Base-by-base conservation (phyloP, 805 yeast genomes). In the Blastobotrys mokoenaii region DNA sequence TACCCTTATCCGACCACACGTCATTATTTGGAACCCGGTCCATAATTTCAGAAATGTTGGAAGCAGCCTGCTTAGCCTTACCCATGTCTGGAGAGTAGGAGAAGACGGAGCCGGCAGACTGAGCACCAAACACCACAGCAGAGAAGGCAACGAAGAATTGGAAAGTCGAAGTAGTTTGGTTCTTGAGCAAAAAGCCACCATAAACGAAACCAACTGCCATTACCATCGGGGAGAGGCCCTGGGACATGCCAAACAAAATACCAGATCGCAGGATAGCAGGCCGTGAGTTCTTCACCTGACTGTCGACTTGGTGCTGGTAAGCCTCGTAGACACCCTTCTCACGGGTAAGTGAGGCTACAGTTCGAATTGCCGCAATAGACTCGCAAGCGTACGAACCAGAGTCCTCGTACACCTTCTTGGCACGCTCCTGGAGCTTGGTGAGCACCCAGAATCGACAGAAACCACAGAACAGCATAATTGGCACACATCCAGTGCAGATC, bases 201-300 rank as follows among this genome's bases (percentile, higher is more conserved):
- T 65, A 68, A 72, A 72, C 68, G 60, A 67, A 68, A n/a, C 66
- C 65, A 2, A 68, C 56, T 1, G 66, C 71, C 46, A 63, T 52
- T 15, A 67, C 61, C 60, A 66, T 64, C 12, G 67, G 68, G 3
- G 65, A 55, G 34, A 62, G 47, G 4, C 70, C 69, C 48, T 66
- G 69, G 18, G 67, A 58, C n/a, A 63, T 47, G 8, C 65, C 70
- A 39, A 54, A 67, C 35, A 66, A 46, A 12, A 61, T 18, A 1
- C 67, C 65, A 2, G 72, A 65, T n/a, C 54, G 49, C 9, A 51
- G n/a, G 9, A 55, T 51, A 2, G 58, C 52, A 2, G 41, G 33
- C 7, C 62, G 53, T 1, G 68, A 64, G 32, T 43, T 41, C 12
- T 34, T 16, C 27, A 66, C 59, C 41, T 63, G 67, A 10, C 31